Evolutionary conservation across 371 early-diverging fungal species (phyloP).

Genomic region (Chytridium lagenaria): DNA sequence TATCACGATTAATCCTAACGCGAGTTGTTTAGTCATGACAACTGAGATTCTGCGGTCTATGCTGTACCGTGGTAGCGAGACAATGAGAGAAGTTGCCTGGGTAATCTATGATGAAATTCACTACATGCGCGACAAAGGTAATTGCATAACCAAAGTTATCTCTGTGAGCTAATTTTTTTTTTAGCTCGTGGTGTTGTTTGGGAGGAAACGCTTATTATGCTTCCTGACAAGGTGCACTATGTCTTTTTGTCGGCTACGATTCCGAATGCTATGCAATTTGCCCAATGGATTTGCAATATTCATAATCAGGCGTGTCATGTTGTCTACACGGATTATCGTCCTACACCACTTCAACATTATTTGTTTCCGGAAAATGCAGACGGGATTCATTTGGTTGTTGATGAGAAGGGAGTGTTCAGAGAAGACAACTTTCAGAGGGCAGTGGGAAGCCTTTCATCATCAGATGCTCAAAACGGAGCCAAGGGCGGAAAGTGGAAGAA

Average conservation of each 20-base stretch:
- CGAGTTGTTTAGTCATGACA: constrained; percentile 99
- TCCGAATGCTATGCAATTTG: constrained; percentile 99
- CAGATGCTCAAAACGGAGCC: constrained; percentile 68
- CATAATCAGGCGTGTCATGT: constrained; percentile 98
- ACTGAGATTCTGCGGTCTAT: constrained; percentile 99
- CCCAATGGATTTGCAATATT: constrained; percentile 98
- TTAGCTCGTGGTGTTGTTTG: constrained; percentile 97
- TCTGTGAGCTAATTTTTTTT: constrained; percentile 1
- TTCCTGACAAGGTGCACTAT: constrained; percentile 92
- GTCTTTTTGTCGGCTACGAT: constrained; percentile 99
- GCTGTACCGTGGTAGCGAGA: constrained; percentile 98
- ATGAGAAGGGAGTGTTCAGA: constrained; percentile 93
- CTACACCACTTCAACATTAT: constrained; percentile 98
- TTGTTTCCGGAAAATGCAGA: constrained; percentile 93
- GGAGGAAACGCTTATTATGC: constrained; percentile 99
- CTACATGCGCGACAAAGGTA: constrained; percentile 93
- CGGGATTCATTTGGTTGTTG: constrained; percentile 94
- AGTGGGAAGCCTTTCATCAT: constrained; percentile 70
- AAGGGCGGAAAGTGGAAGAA: constrained; percentile 56
- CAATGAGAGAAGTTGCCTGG: constrained; percentile 99
- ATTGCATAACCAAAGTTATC: constrained; percentile 15
- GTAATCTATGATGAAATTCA: constrained; percentile 99
- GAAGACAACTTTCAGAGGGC: constrained; percentile 95
- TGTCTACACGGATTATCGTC: constrained; percentile 99
- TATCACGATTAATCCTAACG: constrained; percentile 97